Conservation (phyloP, 2,329 filamentous ascomycete genomes). For the Sporothrix dimorphospora region DNA sequence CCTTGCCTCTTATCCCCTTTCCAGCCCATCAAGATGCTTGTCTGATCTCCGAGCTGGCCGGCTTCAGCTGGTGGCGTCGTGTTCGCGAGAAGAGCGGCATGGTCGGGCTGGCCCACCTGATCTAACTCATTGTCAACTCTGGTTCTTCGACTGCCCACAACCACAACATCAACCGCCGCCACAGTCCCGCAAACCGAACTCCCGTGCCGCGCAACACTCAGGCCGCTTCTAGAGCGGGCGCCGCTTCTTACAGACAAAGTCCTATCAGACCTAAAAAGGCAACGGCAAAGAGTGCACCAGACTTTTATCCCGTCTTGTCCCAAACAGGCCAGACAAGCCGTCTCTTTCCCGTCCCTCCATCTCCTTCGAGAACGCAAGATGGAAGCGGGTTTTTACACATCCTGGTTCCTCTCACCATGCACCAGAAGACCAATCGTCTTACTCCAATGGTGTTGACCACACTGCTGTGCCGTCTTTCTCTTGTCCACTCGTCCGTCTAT, state of each 20-base stretch:
- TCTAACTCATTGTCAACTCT: neutral
- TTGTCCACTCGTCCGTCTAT: neutral
- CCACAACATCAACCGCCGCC: neutral
- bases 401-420: conserved; percentile 11
- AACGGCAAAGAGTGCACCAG: neutral
- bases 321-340: conserved; percentile 23
- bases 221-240: conserved; percentile 8
- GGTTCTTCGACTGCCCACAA: neutral
- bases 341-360: conserved; percentile 21
- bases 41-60: neutral
- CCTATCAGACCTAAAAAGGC: conserved; percentile 3
- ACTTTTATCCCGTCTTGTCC: conserved; percentile 19
- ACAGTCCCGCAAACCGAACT: neutral
- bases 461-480: neutral
- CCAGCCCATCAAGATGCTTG: neutral
- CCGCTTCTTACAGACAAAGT: neutral
- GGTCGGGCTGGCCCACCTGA: neutral
- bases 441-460: neutral
- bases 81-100: neutral
- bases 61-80: neutral
- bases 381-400: conserved; percentile 15
- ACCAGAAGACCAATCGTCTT: neutral
- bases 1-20: neutral
- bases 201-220: neutral
- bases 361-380: conserved; percentile 22